Conservation (phyloP, 441 rosid species). For the Lepidium campestre region DNA sequence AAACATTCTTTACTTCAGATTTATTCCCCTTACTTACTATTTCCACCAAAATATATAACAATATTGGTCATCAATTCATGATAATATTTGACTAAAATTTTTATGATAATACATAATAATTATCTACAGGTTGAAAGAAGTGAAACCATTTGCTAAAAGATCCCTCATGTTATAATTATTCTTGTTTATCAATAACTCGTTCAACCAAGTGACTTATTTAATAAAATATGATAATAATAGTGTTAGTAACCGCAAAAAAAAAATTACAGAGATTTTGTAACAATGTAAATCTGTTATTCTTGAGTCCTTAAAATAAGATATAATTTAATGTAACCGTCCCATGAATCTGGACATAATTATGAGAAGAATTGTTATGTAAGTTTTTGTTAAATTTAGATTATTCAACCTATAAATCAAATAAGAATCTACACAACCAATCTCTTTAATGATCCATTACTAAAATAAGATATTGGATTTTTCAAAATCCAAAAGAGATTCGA, state of each 20-base stretch:
- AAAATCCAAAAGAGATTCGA: not conserved
- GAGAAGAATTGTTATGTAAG: not conserved
- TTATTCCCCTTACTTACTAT: not conserved
- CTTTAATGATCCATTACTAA: not conserved
- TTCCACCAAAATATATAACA: not conserved
- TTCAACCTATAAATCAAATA: not conserved
- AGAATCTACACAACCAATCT: not conserved
- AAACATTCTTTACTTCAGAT: not conserved
- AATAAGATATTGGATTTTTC: not conserved
- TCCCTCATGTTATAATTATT: not conserved
- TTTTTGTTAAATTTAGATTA: not conserved
- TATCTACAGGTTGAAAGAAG: too few species aligned
- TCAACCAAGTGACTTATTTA: not conserved
- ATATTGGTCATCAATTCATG: not conserved
- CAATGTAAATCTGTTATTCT: not conserved
- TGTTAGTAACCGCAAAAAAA: not conserved
- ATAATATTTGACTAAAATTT: not conserved
- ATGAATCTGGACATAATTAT: not conserved
- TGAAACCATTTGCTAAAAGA: not conserved
- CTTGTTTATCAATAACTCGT: too few species aligned
- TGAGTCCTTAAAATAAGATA: not conserved
- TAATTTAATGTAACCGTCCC: not conserved
- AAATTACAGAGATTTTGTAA: not conserved
- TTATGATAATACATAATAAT: too few species aligned
- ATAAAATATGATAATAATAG: not conserved